Evolutionary conservation across 345 rosid species (phyloP).

Genomic region (Acer saccharum): DNA sequence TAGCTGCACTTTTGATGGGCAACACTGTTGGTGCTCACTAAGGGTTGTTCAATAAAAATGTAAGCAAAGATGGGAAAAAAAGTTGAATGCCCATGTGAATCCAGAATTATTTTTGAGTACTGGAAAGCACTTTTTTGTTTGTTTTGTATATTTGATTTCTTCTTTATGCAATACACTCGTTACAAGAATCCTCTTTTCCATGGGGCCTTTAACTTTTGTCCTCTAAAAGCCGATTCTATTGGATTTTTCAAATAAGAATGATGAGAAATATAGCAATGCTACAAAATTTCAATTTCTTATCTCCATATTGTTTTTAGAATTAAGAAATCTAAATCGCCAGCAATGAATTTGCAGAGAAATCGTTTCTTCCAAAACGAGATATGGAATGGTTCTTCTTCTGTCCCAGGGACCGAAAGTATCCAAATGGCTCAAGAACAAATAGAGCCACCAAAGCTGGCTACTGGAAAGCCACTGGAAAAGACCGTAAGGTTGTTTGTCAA

Average conservation of each 20-base stretch:
- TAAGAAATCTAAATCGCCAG: neutral
- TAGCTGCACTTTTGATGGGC: neutral
- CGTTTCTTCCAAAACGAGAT: constrained; percentile 76
- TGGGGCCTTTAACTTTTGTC: constrained; percentile 25
- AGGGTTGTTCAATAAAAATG: neutral
- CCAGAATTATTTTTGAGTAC: constrained; percentile 6
- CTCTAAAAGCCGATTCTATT: constrained; percentile 14
- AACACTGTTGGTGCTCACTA: no score
- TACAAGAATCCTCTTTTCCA: constrained; percentile 3
- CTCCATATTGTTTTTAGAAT: neutral
- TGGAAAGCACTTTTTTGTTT: constrained; percentile 37
- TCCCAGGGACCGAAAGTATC: constrained; percentile 80
- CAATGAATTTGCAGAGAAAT: constrained; percentile 58
- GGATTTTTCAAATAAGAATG: neutral
- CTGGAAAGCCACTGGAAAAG: constrained; percentile 97
- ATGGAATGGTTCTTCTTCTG: constrained; percentile 96
- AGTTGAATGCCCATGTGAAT: constrained; percentile 28
- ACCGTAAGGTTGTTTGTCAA: constrained; percentile 64
- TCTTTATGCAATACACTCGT: constrained; percentile 15
- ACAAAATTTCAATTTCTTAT: neutral
- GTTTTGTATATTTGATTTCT: constrained; percentile 18
- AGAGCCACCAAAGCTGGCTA: constrained; percentile 90
- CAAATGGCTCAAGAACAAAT: constrained; percentile 78
- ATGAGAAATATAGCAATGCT: neutral
- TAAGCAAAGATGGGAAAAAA: neutral